phyloP scores from a whole-genome alignment of 176 grass and related monocot species.

The Alopecurus myosuroides region DNA sequence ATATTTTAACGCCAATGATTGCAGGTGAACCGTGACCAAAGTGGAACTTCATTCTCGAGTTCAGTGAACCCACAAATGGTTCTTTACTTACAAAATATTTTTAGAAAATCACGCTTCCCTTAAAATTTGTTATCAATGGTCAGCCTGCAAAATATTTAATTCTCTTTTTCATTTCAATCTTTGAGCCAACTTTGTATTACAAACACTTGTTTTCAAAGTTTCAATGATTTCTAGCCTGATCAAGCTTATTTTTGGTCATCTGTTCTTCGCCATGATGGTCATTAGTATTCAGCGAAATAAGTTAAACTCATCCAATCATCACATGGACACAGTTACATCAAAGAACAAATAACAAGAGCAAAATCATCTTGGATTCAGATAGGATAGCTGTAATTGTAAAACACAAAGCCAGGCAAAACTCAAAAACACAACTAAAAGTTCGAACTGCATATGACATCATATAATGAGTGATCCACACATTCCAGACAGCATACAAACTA shows the following conservation, averaged over 20 bases:
- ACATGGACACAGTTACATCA: neutral
- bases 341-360: neutral
- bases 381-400: neutral
- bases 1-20: neutral
- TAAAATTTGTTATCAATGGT: neutral
- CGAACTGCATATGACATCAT: conserved; percentile 14
- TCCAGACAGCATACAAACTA: conserved; percentile 13
- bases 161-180: too few species aligned
- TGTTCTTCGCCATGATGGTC: too few species aligned
- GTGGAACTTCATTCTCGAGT: neutral
- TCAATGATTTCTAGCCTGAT: too few species aligned
- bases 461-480: neutral
- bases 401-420: neutral
- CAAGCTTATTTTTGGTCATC: too few species aligned
- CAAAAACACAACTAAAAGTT: neutral
- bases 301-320: neutral
- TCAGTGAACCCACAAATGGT: neutral
- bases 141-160: too few species aligned
- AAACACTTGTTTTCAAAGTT: too few species aligned
- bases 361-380: neutral
- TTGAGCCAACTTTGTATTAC: too few species aligned
- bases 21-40: neutral
- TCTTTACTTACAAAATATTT: too few species aligned
- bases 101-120: too few species aligned
- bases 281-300: neutral